phyloP scores from a whole-genome alignment of 2,329 filamentous ascomycete species.

The Leptographium lundbergii region DNA sequence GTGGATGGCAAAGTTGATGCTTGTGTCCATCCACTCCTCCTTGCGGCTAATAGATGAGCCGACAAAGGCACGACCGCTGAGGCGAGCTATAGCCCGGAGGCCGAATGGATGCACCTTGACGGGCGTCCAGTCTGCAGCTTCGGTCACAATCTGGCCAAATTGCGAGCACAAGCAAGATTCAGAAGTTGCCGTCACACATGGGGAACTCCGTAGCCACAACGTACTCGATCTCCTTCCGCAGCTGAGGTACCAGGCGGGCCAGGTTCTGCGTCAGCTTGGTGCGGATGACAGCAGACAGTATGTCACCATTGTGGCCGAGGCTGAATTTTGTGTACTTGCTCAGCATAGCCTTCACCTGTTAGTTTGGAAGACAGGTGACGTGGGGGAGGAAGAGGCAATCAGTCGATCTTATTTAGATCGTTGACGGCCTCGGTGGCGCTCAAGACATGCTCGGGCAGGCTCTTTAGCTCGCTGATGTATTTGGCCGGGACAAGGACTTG shows the following conservation, averaged over 20 bases:
- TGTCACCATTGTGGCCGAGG: constrained; percentile 31
- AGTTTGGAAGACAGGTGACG: not conserved
- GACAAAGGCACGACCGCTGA: constrained; percentile 42
- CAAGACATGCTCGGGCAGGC: constrained; percentile 33
- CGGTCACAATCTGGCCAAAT: not conserved
- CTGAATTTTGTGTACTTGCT: constrained; percentile 38
- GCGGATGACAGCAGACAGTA: constrained; percentile 30
- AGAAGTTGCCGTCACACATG: constrained; percentile 25
- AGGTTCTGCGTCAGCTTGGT: constrained; percentile 36
- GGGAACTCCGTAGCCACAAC: constrained; percentile 35
- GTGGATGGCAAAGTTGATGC: constrained; percentile 36
- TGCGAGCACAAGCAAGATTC: too few species aligned
- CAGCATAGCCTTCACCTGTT: constrained; percentile 28
- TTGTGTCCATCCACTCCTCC: constrained; percentile 40
- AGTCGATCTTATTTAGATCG: constrained; percentile 21
- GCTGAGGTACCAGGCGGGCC: constrained; percentile 29
- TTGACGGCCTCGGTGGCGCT: constrained; percentile 35
- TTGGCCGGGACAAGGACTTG: constrained; percentile 34
- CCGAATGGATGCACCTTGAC: constrained; percentile 40
- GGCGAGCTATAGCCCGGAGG: constrained; percentile 36
- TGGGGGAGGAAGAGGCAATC: not conserved
- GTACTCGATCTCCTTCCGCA: constrained; percentile 34
- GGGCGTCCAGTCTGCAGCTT: constrained; percentile 36
- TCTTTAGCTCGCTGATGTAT: constrained; percentile 32
- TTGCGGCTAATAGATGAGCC: constrained; percentile 36